phyloP scores from a whole-genome alignment of 768 basidiomycete genomes.

The Lepiota subincarnata region DNA sequence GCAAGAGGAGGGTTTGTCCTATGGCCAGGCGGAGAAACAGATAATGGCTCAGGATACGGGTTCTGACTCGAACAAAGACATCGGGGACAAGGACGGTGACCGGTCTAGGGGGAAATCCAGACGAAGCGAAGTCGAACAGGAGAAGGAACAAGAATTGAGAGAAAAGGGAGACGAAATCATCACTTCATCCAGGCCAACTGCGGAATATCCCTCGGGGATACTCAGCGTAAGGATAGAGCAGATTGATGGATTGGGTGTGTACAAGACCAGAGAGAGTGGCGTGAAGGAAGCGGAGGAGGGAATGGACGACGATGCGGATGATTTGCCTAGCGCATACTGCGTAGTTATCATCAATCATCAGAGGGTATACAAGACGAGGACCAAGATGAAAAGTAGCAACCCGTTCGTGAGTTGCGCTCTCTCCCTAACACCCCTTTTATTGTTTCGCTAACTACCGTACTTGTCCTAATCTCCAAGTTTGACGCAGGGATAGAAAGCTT shows the following conservation, averaged over 20 bases:
- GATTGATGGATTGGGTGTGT: slow-evolving; percentile 58
- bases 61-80: too few species aligned
- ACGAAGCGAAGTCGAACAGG: slow-evolving; percentile 30
- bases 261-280: slow-evolving; percentile 49
- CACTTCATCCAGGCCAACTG: slow-evolving; percentile 47
- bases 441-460: not conserved
- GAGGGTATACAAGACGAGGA: slow-evolving; percentile 40
- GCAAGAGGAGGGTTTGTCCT: not conserved
- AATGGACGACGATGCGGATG: slow-evolving; percentile 53
- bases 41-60: not conserved
- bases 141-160: slow-evolving; percentile 33
- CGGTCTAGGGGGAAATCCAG: slow-evolving; percentile 37
- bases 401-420: slow-evolving; percentile 34
- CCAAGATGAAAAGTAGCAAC: slow-evolving; percentile 41
- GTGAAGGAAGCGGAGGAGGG: slow-evolving; percentile 50
- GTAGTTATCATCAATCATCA: slow-evolving; percentile 39
- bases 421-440: not conserved
- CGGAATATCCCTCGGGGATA: slow-evolving; percentile 63
- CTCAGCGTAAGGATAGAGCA: slow-evolving; percentile 63
- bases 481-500: slow-evolving; percentile 68
- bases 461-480: slow-evolving; percentile 30
- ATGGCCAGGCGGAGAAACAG: not conserved
- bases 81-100: too few species aligned
- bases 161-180: slow-evolving; percentile 37
- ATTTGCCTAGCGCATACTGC: slow-evolving; percentile 67